phyloP scores from a whole-genome alignment of 805 yeast genomes.

The Teunomyces panamensis region DNA sequence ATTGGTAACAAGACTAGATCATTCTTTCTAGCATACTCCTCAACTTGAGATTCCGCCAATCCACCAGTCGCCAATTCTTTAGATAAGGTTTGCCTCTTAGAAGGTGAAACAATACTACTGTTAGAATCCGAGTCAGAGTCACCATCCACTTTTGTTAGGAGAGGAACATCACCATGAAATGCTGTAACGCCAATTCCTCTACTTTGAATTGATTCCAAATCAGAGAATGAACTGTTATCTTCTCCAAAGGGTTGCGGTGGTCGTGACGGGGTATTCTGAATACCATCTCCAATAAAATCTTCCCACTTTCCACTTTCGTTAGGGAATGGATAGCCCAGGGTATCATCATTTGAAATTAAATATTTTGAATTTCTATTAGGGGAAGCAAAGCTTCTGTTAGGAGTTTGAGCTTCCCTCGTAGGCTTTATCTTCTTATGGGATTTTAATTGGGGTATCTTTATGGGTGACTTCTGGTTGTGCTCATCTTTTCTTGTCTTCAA shows the following conservation, averaged over 20 bases:
- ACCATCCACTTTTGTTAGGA: slow-evolving; percentile 27
- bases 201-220: slow-evolving; percentile 9
- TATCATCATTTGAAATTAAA: slow-evolving; percentile 26
- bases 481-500: slow-evolving; percentile 45
- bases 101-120: slow-evolving; percentile 5
- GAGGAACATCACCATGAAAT: slow-evolving; percentile 20
- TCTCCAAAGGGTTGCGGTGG: slow-evolving; percentile 16
- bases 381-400: slow-evolving; percentile 30
- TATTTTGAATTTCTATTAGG: slow-evolving; percentile 34
- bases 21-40: slow-evolving; percentile 32
- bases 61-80: slow-evolving; percentile 12
- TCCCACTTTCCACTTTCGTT: slow-evolving; percentile 34
- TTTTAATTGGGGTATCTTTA: slow-evolving; percentile 8
- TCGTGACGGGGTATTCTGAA: slow-evolving; percentile 20
- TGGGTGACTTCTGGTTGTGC: slow-evolving; percentile 15
- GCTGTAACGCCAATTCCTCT: slow-evolving; percentile 13
- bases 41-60: slow-evolving; percentile 22
- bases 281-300: slow-evolving; percentile 32
- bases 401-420: slow-evolving; percentile 9
- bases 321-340: slow-evolving; percentile 16
- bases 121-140: slow-evolving; percentile 20
- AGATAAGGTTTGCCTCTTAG: slow-evolving; percentile 11
- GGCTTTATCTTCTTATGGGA: slow-evolving; percentile 14
- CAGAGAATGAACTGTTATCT: slow-evolving; percentile 10
- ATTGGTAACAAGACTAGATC: slow-evolving; percentile 29